Percentiles rank a stretch among this genome's conserved stretches.
These are phyloP conservation scores for Zanthoxylum bungeanum DNA, from an alignment of 345 rosid species.

Conservation along the genomic window DNA sequence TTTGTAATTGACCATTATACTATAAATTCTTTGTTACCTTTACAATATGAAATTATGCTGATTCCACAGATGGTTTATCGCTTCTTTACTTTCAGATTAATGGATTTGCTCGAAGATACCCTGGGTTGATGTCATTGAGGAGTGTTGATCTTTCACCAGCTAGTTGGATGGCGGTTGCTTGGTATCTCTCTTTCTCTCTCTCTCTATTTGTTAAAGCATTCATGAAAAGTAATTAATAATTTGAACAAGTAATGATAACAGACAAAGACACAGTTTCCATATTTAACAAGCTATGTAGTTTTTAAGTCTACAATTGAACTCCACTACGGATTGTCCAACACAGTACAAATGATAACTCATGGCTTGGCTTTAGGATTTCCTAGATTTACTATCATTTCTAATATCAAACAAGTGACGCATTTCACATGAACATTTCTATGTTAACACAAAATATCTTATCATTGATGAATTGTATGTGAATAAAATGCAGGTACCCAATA, in stretches of 20 bases:
- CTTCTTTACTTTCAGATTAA: conserved; percentile 53
- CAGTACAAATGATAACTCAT: neutral
- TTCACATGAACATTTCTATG: neutral
- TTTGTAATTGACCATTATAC: conserved; percentile 9
- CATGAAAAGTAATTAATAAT: neutral
- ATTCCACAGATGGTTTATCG: conserved; percentile 18
- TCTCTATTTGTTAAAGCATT: neutral
- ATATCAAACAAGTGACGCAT: neutral
- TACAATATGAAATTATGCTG: neutral
- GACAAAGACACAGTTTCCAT: neutral
- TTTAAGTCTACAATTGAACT: neutral
- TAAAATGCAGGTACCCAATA: conserved; percentile 71
- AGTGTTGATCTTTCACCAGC: conserved; percentile 99
- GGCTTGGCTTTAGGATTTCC: neutral
- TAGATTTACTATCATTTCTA: neutral
- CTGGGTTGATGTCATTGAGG: conserved; percentile 85
- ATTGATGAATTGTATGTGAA: conserved; percentile 7
- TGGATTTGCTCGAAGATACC: conserved; percentile 63
- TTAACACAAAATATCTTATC: neutral
- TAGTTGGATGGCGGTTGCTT: conserved; percentile 99
- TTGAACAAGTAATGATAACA: neutral
- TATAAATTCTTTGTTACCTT: conserved; percentile 9
- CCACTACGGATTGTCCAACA: neutral
- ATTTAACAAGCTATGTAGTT: neutral
- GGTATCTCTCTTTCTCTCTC: conserved; percentile 44